Evolutionary conservation across 805 yeast genomes (phyloP), one percentile per base, ranked within the genome.

Genomic region (Blastobotrys robertii): DNA sequence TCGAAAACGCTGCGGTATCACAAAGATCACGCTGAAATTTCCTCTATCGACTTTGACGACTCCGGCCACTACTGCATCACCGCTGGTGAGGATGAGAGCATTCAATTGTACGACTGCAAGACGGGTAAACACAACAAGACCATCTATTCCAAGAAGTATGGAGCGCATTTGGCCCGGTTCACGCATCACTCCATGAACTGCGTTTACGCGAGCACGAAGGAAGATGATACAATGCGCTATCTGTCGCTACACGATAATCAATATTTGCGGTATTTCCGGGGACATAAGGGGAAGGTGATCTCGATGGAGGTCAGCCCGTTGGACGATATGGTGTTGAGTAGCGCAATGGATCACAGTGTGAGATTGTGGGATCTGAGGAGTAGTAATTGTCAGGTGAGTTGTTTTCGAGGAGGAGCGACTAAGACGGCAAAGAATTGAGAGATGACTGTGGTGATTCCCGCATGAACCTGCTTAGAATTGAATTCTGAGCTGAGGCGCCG

Each of bases 341-440:
- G 88, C 0, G 74, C 94, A 0, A 59, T 73, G 44, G 98, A 92
- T 59, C 73, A 80, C 42, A 77, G 95, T 0, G 83, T 87, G 1
- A 75, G 92, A 49, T 51, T 84, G 5, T 92, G 98, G 98, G 97
- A 92, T 62, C 59, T 83, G 19, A 67, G 90, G 50, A 68, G 81
- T 0, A 68, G 84, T 1, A 70, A 74, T 44, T 19, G 25, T 19
- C 25, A 19, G 25, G 25, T 19, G 25, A 19, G 25, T 19, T n/a
- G n/a, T n/a, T n/a, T n/a, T n/a, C n/a, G n/a, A n/a, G n/a, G n/a
- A n/a, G n/a, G n/a, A n/a, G n/a, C n/a, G n/a, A n/a, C n/a, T n/a
- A n/a, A n/a, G n/a, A n/a, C n/a, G n/a, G n/a, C n/a, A n/a, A n/a
- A n/a, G n/a, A n/a, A n/a, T n/a, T n/a, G n/a, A n/a, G n/a, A n/a